Percentiles rank a stretch among this genome's conserved stretches.
These are phyloP conservation scores for Ophiostoma ulmi DNA, from an alignment of 2,329 filamentous ascomycete genomes.

Conservation along the genomic window DNA sequence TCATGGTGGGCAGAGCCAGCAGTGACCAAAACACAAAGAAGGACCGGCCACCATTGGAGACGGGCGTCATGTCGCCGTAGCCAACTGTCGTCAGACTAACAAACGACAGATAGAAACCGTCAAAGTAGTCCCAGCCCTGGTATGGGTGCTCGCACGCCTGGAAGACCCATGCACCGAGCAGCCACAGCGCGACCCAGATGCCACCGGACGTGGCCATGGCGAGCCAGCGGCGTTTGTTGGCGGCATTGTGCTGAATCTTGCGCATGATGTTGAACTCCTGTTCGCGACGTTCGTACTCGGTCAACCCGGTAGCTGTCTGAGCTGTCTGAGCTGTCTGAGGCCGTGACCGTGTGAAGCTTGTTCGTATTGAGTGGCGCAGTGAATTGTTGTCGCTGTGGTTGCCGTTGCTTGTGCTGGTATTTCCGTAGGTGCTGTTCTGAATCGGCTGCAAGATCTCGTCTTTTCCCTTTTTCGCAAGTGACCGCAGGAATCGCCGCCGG, in stretches of 20 bases:
- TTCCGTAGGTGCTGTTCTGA: background rate
- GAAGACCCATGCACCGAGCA: slow-evolving; percentile 73
- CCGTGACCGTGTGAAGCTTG: slow-evolving; percentile 18
- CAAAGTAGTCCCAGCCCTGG: slow-evolving; percentile 67
- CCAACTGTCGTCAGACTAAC: slow-evolving; percentile 79
- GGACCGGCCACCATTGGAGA: slow-evolving; percentile 70
- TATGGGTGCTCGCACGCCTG: slow-evolving; percentile 47
- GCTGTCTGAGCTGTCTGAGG: slow-evolving; percentile 6
- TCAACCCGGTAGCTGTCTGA: slow-evolving; percentile 27
- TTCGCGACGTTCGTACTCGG: slow-evolving; percentile 57
- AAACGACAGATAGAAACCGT: slow-evolving; percentile 81
- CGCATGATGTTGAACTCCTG: slow-evolving; percentile 78
- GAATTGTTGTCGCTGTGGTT: background rate
- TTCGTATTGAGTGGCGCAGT: slow-evolving; percentile 9
- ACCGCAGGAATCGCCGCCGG: slow-evolving; percentile 45
- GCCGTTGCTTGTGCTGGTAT: background rate
- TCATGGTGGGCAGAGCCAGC: slow-evolving; percentile 81
- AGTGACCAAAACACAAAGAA: slow-evolving; percentile 95
- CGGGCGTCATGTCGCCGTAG: slow-evolving; percentile 73
- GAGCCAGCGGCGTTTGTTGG: slow-evolving; percentile 65
- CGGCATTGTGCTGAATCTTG: slow-evolving; percentile 63
- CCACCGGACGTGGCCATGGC: slow-evolving; percentile 62
- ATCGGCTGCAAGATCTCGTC: slow-evolving; percentile 50
- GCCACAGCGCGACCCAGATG: slow-evolving; percentile 72
- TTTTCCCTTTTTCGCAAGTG: slow-evolving; percentile 43